Evolutionary conservation across 768 basidiomycete species (phyloP).

Genomic region (Collybiopsis confluens): DNA sequence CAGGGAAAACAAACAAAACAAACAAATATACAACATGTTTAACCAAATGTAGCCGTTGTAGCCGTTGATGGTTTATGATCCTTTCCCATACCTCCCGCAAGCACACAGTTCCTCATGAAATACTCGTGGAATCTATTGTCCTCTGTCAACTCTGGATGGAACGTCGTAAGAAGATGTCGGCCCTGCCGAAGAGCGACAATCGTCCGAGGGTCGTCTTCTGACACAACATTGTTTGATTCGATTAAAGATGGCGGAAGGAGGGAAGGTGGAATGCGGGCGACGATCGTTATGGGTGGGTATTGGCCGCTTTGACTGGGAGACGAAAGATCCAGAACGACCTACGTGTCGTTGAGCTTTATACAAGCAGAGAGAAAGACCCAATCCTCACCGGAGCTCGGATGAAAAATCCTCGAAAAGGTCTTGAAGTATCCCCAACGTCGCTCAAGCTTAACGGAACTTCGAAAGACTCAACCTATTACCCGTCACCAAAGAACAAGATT

Average conservation of each 20-base stretch:
- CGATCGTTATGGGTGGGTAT: conserved; percentile 60
- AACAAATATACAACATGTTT: too few relatives aligned
- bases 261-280: conserved; percentile 62
- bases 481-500: background rate
- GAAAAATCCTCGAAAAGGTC: conserved; percentile 79
- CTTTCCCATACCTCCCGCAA: conserved; percentile 17
- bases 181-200: conserved; percentile 88
- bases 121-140: conserved; percentile 91
- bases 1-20: too few relatives aligned
- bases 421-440: conserved; percentile 53
- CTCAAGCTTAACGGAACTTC: conserved; percentile 69
- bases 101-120: conserved; percentile 75
- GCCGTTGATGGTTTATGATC: too few relatives aligned
- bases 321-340: conserved; percentile 65
- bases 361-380: background rate
- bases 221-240: conserved; percentile 36
- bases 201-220: conserved; percentile 55
- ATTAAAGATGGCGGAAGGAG: conserved; percentile 38
- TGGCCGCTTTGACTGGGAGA: conserved; percentile 38
- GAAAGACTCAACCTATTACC: conserved; percentile 80
- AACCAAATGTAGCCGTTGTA: too few relatives aligned
- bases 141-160: conserved; percentile 89
- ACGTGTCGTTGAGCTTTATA: background rate
- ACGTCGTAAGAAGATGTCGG: conserved; percentile 78
- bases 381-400: conserved; percentile 84